These are phyloP conservation scores for Nakaseomyces sp. DNA, from an alignment of 1,139 yeast species.

Conservation along the genomic window DNA sequence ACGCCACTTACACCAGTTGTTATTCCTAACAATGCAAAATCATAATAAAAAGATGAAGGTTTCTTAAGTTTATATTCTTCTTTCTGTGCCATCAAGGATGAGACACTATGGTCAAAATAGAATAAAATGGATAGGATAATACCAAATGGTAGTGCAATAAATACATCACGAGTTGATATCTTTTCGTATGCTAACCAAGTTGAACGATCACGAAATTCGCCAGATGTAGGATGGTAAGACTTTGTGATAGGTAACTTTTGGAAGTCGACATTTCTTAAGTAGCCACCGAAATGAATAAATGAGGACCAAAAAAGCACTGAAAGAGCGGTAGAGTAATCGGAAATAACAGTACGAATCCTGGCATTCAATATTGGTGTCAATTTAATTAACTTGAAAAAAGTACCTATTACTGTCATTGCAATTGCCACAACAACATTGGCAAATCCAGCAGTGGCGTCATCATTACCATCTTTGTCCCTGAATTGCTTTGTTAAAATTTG, in stretches of 20 bases:
- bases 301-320: slow-evolving; percentile 87
- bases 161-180: slow-evolving; percentile 63
- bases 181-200: slow-evolving; percentile 50
- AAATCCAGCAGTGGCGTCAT: slow-evolving; percentile 49
- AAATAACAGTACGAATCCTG: slow-evolving; percentile 55
- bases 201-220: slow-evolving; percentile 18
- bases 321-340: slow-evolving; percentile 80
- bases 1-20: slow-evolving; percentile 84
- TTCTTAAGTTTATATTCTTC: slow-evolving; percentile 71
- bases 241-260: slow-evolving; percentile 60
- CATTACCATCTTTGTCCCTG: slow-evolving; percentile 24
- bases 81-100: slow-evolving; percentile 85
- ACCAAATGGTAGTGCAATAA: slow-evolving; percentile 89
- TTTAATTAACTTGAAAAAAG: slow-evolving; percentile 51
- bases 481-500: slow-evolving; percentile 74
- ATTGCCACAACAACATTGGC: slow-evolving; percentile 68
- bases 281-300: slow-evolving; percentile 82
- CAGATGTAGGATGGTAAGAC: slow-evolving; percentile 69
- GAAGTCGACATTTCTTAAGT: slow-evolving; percentile 44
- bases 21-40: slow-evolving; percentile 71
- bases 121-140: slow-evolving; percentile 71
- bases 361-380: slow-evolving; percentile 54
- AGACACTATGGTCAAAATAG: slow-evolving; percentile 91
- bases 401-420: slow-evolving; percentile 66
- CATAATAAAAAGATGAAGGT: slow-evolving; percentile 91